phyloP scores from a whole-genome alignment of 2,329 filamentous ascomycete species.

The Talaromyces rugulosus region DNA sequence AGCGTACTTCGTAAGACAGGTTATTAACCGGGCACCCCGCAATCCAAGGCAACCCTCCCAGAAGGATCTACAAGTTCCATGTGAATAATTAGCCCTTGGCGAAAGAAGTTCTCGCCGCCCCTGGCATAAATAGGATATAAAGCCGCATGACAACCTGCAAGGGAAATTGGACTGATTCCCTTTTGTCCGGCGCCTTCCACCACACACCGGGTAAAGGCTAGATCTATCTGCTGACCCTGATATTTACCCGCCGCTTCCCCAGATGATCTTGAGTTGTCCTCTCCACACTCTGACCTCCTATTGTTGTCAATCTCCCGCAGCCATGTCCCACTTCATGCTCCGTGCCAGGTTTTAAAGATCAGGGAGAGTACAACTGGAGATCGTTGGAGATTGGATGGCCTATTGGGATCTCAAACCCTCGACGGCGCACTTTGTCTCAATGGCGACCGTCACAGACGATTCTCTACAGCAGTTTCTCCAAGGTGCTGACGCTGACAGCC shows the following conservation, averaged over 20 bases:
- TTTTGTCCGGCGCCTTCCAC: background rate
- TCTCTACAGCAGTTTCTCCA: conserved; percentile 15
- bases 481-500: conserved; percentile 12
- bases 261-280: conserved; percentile 8
- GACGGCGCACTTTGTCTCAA: background rate
- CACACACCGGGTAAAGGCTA: background rate
- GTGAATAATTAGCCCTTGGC: background rate
- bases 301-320: background rate
- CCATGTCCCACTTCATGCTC: conserved; percentile 9
- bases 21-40: background rate
- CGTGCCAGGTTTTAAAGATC: background rate
- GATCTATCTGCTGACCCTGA: background rate
- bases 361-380: background rate
- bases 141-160: background rate
- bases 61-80: background rate
- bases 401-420: background rate
- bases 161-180: background rate
- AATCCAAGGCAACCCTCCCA: background rate
- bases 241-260: conserved; percentile 12
- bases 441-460: conserved; percentile 11
- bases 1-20: background rate
- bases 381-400: background rate
- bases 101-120: background rate
- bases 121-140: background rate
- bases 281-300: background rate